These are phyloP conservation scores for Gynandropsis gynandra DNA, from an alignment of 345 rosid genomes.

Conservation along the genomic window DNA sequence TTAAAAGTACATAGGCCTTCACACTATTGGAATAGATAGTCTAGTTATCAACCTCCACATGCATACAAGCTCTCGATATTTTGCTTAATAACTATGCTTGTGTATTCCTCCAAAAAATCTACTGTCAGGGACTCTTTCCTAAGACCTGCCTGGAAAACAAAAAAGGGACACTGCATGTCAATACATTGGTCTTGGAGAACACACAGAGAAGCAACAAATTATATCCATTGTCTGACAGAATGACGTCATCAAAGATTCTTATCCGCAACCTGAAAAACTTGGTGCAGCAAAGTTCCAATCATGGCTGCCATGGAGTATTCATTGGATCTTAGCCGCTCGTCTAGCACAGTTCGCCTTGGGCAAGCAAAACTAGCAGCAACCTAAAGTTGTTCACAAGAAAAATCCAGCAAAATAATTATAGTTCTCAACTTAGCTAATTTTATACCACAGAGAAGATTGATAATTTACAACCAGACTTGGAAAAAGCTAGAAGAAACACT, in stretches of 20 bases:
- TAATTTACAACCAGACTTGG: conserved; percentile 5
- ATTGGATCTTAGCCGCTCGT: conserved; percentile 75
- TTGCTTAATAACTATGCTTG: conserved; percentile 56
- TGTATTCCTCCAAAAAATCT: conserved; percentile 57
- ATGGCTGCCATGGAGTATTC: conserved; percentile 77
- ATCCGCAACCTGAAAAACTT: conserved; percentile 73
- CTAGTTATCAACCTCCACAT: conserved; percentile 66
- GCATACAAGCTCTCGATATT: conserved; percentile 85
- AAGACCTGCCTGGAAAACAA: conserved; percentile 67
- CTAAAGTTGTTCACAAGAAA: conserved; percentile 34
- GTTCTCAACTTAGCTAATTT: too few relatives aligned
- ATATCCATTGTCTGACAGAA: conserved; percentile 9
- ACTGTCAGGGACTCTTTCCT: conserved; percentile 49
- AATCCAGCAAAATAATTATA: conserved; percentile 2
- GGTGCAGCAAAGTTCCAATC: conserved; percentile 88
- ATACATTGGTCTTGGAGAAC: conserved; percentile 13
- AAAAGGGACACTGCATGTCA: conserved; percentile 17
- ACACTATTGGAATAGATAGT: conserved; percentile 19
- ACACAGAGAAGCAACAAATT: neutral
- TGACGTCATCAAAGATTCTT: conserved; percentile 14
- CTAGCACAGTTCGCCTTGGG: conserved; percentile 79
- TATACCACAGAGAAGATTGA: conserved; percentile 7
- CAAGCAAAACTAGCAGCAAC: conserved; percentile 86
- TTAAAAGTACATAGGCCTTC: conserved; percentile 14
- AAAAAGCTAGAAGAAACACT: conserved; percentile 12